phyloP scores from a whole-genome alignment of 176 grass and related monocot genomes.

The Rhipidocladum racemiflorum region DNA sequence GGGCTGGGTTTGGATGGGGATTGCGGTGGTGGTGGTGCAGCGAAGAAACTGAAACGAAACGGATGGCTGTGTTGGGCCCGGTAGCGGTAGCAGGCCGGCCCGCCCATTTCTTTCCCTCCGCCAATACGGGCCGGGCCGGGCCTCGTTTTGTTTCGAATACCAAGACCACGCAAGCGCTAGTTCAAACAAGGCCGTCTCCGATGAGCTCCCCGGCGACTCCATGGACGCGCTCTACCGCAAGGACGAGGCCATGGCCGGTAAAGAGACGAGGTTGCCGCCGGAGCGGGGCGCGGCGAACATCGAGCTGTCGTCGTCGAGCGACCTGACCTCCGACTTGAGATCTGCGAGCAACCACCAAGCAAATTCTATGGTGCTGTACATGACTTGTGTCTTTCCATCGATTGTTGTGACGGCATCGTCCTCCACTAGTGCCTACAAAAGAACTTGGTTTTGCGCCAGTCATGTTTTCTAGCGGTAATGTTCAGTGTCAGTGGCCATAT shows the following conservation, averaged over 20 bases:
- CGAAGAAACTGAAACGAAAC: background rate
- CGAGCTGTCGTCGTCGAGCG: too few species aligned
- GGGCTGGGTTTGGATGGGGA: background rate
- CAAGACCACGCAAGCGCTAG: background rate
- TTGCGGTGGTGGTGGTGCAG: background rate
- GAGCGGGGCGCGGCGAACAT: too few species aligned
- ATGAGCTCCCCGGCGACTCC: constrained; percentile 73
- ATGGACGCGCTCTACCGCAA: constrained; percentile 69
- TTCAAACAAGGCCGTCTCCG: background rate
- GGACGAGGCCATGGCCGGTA: constrained; percentile 69
- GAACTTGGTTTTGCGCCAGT: background rate
- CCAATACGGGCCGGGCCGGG: background rate
- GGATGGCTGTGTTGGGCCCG: background rate
- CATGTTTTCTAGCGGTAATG: background rate
- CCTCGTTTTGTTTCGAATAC: too few species aligned
- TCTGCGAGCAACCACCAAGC: too few species aligned
- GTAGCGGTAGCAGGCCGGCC: background rate
- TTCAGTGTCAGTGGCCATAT: background rate
- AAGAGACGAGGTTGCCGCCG: too few species aligned
- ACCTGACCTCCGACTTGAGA: too few species aligned
- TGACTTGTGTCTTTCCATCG: too few species aligned
- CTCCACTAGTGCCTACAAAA: constrained; percentile 1
- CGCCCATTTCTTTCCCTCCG: background rate
- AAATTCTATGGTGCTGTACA: too few species aligned
- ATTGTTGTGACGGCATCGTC: too few species aligned